Evolutionary conservation across 2,329 filamentous ascomycete genomes (phyloP).

Genomic region (Tolypocladium amazonense): DNA sequence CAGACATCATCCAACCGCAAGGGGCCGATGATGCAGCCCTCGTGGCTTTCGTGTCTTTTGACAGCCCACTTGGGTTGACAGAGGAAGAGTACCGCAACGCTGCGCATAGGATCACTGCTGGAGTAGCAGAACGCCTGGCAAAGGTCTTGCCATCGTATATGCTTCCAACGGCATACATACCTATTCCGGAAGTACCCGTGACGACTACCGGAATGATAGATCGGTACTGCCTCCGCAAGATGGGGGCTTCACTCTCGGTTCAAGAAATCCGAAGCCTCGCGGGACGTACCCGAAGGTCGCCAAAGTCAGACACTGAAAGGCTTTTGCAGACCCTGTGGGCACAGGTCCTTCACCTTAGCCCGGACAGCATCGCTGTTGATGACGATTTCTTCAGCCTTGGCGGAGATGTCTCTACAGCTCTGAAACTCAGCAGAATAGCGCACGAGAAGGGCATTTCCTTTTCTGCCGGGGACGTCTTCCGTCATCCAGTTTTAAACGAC

Average conservation of each 20-base stretch:
- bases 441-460: conserved; percentile 11
- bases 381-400: conserved; percentile 13
- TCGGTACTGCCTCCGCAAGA: conserved; percentile 2
- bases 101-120: background rate
- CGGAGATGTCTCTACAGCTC: conserved; percentile 28
- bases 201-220: conserved; percentile 7
- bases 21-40: conserved; percentile 1
- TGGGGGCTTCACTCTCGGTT: conserved; percentile 11
- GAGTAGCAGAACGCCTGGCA: conserved; percentile 1
- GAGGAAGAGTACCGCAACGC: background rate
- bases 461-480: conserved; percentile 7
- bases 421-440: conserved; percentile 24
- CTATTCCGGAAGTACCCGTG: conserved; percentile 5
- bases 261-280: background rate
- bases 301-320: conserved; percentile 5
- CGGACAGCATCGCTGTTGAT: conserved; percentile 3
- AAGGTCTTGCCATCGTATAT: conserved; percentile 7
- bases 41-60: conserved; percentile 5
- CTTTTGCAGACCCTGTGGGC: conserved; percentile 22
- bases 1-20: conserved; percentile 4
- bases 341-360: conserved; percentile 13
- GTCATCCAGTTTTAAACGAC: conserved; percentile 4
- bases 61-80: background rate
- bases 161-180: conserved; percentile 8
- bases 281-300: conserved; percentile 2